phyloP scores from a whole-genome alignment of 2,329 filamentous ascomycete genomes.

The Talaromyces verruculosus region DNA sequence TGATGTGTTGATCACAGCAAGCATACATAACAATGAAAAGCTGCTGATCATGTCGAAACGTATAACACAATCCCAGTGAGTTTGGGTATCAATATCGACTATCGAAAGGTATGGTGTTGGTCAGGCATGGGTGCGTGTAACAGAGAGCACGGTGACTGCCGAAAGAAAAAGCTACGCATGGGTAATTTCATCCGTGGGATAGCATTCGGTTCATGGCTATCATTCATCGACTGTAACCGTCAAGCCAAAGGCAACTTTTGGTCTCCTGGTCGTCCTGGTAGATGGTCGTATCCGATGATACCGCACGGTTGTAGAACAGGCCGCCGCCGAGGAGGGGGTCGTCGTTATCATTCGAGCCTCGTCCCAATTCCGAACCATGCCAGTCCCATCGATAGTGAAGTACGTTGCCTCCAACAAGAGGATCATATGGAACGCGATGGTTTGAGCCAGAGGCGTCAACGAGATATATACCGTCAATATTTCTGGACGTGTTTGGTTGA shows the following conservation, averaged over 20 bases:
- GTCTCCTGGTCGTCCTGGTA: conserved; percentile 18
- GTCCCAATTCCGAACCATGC: conserved; percentile 12
- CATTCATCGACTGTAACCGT: conserved; percentile 15
- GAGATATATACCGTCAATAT: conserved; percentile 20
- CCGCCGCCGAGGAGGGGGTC: background rate
- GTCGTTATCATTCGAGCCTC: conserved; percentile 1
- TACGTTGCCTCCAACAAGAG: conserved; percentile 19
- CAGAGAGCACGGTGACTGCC: background rate
- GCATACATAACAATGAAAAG: conserved; percentile 13
- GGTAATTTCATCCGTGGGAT: background rate
- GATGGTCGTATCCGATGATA: conserved; percentile 13
- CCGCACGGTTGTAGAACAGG: conserved; percentile 13
- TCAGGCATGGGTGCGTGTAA: background rate
- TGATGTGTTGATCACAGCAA: conserved; percentile 5
- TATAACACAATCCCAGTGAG: background rate
- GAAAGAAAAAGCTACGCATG: background rate
- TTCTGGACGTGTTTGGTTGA: background rate
- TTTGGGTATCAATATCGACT: background rate
- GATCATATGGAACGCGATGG: conserved; percentile 14
- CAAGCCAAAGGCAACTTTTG: conserved; percentile 21
- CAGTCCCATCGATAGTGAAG: conserved; percentile 23
- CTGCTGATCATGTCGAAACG: background rate
- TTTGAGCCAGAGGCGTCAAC: conserved; percentile 11
- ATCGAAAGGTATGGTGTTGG: background rate
- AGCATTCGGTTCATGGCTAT: background rate